Evolutionary conservation across 768 basidiomycete genomes (phyloP).

Genomic region (Epithele typhae): DNA sequence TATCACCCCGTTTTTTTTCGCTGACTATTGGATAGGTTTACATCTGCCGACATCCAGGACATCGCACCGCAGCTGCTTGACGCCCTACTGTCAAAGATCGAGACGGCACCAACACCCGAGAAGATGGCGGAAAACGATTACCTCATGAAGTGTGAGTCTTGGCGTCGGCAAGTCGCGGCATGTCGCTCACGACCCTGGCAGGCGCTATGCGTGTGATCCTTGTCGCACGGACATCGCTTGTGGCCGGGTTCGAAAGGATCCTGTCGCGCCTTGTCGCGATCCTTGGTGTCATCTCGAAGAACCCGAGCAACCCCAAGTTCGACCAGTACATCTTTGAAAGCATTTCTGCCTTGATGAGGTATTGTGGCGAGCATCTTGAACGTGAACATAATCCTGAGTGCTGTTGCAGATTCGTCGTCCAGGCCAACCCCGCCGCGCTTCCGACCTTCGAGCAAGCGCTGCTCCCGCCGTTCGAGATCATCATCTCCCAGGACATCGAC

Average conservation of each 20-base stretch:
- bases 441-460: slow-evolving; percentile 74
- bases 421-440: slow-evolving; percentile 62
- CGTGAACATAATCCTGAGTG: not conserved
- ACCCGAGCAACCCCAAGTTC: slow-evolving; percentile 96
- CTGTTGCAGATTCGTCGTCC: slow-evolving; percentile 67
- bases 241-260: slow-evolving; percentile 58
- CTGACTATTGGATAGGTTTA: slow-evolving; percentile 53
- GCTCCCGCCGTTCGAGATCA: slow-evolving; percentile 83
- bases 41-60: slow-evolving; percentile 81
- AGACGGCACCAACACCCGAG: slow-evolving; percentile 73
- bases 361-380: slow-evolving; percentile 4
- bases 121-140: slow-evolving; percentile 98
- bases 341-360: slow-evolving; percentile 91
- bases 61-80: slow-evolving; percentile 70
- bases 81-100: slow-evolving; percentile 76
- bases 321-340: slow-evolving; percentile 98
- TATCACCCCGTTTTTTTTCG: not conserved
- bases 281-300: slow-evolving; percentile 84
- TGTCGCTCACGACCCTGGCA: no score
- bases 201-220: slow-evolving; percentile 93
- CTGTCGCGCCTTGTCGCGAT: slow-evolving; percentile 77
- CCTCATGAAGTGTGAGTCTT: slow-evolving; percentile 85
- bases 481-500: slow-evolving; percentile 90
- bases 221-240: slow-evolving; percentile 77
- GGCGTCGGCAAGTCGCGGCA: no score